Conservation (phyloP, 495 filamentous ascomycete species). For the Jackrogersella minutella region DNA sequence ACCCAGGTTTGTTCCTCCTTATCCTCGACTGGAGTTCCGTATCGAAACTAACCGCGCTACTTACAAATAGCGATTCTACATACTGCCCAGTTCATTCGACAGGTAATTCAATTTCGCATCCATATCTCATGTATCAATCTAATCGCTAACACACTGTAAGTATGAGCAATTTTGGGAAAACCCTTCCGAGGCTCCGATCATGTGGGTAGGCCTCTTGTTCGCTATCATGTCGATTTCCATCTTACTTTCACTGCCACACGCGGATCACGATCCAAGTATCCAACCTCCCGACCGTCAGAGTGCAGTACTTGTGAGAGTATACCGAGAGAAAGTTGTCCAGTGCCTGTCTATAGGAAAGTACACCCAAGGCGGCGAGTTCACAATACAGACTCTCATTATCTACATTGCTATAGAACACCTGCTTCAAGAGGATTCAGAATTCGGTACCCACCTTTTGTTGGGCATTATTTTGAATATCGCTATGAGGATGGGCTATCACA, state of each 20-base stretch:
- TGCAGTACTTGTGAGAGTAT: conserved; percentile 17
- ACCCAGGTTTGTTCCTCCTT: conserved; percentile 18
- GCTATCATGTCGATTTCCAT: conserved; percentile 42
- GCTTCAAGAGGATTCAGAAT: conserved; percentile 40
- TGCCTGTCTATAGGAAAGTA: conserved; percentile 48
- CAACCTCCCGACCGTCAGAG: background rate
- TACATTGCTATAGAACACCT: conserved; percentile 45
- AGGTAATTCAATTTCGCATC: conserved; percentile 33
- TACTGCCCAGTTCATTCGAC: conserved; percentile 45
- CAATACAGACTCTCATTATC: conserved; percentile 45
- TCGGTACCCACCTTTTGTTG: conserved; percentile 45
- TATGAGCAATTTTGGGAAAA: conserved; percentile 46
- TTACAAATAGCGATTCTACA: conserved; percentile 41
- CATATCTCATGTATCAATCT: background rate
- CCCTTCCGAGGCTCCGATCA: conserved; percentile 34
- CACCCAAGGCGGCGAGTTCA: conserved; percentile 45
- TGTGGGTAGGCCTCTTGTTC: conserved; percentile 48
- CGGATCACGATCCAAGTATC: background rate
- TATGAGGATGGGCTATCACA: conserved; percentile 65
- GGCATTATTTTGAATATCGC: conserved; percentile 52
- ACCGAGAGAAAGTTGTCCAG: conserved; percentile 47
- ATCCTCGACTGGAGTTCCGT: background rate
- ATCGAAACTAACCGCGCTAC: background rate
- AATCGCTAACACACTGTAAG: conserved; percentile 23
- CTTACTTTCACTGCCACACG: conserved; percentile 20